Percentiles rank a stretch among this genome's conserved stretches.
phyloP scores from a whole-genome alignment of 768 basidiomycete genomes.

The Sporobolomyces phaffii region DNA sequence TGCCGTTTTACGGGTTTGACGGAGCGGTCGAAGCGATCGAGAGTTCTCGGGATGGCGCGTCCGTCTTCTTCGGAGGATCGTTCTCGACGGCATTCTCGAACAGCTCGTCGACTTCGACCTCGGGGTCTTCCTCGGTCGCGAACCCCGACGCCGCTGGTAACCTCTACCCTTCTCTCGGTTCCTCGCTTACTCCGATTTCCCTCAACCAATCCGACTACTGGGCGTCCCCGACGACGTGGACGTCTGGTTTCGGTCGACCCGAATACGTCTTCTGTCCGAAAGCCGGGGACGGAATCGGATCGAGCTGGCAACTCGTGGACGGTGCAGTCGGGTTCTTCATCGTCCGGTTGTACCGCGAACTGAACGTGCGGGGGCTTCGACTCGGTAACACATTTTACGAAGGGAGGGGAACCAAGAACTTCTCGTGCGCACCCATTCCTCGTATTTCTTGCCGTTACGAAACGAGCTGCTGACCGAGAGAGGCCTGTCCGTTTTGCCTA shows the following conservation, averaged over 20 bases:
- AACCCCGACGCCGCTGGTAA: constrained; percentile 57
- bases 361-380: constrained; percentile 71
- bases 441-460: background rate
- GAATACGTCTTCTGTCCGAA: constrained; percentile 72
- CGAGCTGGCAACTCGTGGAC: constrained; percentile 77
- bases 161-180: constrained; percentile 60
- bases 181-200: constrained; percentile 49
- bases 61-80: constrained; percentile 80
- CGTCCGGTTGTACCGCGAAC: constrained; percentile 64
- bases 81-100: constrained; percentile 60
- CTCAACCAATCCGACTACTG: constrained; percentile 43
- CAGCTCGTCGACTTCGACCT: constrained; percentile 59
- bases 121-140: constrained; percentile 76
- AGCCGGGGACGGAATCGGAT: constrained; percentile 63
- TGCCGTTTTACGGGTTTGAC: constrained; percentile 74
- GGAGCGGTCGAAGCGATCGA: constrained; percentile 68
- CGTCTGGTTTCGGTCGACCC: constrained; percentile 37
- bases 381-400: constrained; percentile 83
- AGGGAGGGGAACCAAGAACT: constrained; percentile 75
- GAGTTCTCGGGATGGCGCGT: constrained; percentile 62
- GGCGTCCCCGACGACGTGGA: constrained; percentile 41
- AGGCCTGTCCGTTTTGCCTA: too few relatives aligned
- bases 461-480: too few relatives aligned
- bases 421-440: constrained; percentile 53
- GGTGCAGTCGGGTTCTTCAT: constrained; percentile 67